A percentile compares a stretch with the other conserved stretches of the same genome.
phyloP scores from a whole-genome alignment of 208 protist species.

The Leishmania gerbilli region DNA sequence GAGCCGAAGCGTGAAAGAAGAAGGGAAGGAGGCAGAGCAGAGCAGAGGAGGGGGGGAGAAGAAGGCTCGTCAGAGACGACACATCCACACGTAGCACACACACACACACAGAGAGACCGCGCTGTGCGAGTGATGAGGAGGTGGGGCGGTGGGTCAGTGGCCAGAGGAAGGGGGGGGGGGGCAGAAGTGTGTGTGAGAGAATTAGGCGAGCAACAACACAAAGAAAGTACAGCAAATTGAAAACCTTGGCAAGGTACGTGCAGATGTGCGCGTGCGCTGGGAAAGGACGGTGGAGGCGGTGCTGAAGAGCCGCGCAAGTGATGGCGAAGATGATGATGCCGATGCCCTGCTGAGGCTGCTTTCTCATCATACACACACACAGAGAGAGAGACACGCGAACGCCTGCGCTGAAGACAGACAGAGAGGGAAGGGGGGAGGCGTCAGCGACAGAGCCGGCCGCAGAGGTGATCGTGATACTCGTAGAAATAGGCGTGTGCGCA shows the following conservation, averaged over 20 bases:
- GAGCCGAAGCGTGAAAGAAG: not conserved
- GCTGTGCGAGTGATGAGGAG: too few relatives aligned
- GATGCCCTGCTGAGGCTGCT: not conserved
- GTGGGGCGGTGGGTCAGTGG: not conserved
- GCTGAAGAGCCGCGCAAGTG: not conserved
- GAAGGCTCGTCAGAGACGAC: too few relatives aligned
- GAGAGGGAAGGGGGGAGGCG: not conserved
- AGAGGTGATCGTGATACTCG: not conserved
- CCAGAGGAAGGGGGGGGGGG: not conserved
- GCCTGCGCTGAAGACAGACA: not conserved
- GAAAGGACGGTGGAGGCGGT: not conserved
- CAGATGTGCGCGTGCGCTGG: not conserved
- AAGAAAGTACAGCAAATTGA: too few relatives aligned
- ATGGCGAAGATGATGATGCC: not conserved
- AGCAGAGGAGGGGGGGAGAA: not conserved
- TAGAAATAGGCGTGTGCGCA: not conserved
- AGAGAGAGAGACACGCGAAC: not conserved
- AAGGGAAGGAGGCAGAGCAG: not conserved
- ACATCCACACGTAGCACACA: too few relatives aligned
- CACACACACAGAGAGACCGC: too few relatives aligned
- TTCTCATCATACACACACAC: not conserved
- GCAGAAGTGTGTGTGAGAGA: not conserved
- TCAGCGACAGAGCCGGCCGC: not conserved
- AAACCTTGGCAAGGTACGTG: not conserved
- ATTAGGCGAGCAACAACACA: too few relatives aligned